These are phyloP conservation scores for Paecilomyces variotii DNA, from an alignment of 2,329 filamentous ascomycete genomes.

Conservation along the genomic window DNA sequence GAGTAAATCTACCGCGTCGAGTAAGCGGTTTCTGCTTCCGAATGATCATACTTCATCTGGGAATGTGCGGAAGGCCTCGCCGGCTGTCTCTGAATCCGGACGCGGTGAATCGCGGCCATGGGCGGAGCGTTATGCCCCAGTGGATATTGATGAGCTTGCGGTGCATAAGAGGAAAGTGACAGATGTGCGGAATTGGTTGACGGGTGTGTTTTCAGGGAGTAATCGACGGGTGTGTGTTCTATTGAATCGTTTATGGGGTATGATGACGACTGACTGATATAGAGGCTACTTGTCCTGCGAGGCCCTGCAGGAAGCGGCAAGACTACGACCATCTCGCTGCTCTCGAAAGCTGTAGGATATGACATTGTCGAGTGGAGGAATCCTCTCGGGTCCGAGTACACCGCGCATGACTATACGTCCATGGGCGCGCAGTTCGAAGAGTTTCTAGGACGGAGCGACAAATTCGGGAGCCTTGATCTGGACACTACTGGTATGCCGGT, in stretches of 20 bases:
- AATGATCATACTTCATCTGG: conserved; percentile 1
- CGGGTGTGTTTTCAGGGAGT: conserved; percentile 59
- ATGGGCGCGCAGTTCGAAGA: conserved; percentile 80
- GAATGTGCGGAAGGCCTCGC: conserved; percentile 13
- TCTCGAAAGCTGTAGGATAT: conserved; percentile 68
- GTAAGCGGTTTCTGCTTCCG: not conserved
- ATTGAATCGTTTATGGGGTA: not conserved
- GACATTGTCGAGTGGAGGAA: conserved; percentile 88
- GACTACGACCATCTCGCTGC: conserved; percentile 72
- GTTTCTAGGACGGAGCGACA: conserved; percentile 73
- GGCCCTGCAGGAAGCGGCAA: conserved; percentile 89
- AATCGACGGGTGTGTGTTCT: conserved; percentile 27
- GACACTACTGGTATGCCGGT: conserved; percentile 5
- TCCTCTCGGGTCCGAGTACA: conserved; percentile 55
- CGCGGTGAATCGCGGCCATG: conserved; percentile 64
- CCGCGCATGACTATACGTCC: conserved; percentile 58
- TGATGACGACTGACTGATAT: conserved; percentile 22
- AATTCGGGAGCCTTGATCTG: conserved; percentile 64
- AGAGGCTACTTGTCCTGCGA: conserved; percentile 76
- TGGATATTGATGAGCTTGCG: conserved; percentile 70
- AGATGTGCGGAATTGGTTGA: conserved; percentile 78
- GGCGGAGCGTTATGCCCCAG: conserved; percentile 76
- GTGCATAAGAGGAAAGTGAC: conserved; percentile 92
- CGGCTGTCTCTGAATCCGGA: conserved; percentile 15
- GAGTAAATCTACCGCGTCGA: not conserved